These are phyloP conservation scores for Globisporangium perplexum DNA, from an alignment of 352 stramenopile species.

Conservation along the genomic window DNA sequence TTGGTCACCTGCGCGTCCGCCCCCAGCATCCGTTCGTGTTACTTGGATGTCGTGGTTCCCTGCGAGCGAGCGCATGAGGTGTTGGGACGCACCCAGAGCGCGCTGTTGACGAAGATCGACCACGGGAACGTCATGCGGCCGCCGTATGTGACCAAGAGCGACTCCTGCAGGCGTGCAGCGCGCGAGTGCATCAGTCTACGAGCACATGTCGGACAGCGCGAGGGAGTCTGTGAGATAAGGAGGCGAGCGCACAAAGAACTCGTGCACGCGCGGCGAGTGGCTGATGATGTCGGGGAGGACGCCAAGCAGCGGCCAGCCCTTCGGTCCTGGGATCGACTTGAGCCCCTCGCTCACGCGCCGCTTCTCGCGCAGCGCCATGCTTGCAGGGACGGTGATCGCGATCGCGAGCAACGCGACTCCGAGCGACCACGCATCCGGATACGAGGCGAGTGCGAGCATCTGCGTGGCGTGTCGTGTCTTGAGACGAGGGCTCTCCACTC, in stretches of 20 bases:
- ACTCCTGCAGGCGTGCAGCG: neutral
- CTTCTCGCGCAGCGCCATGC: conserved; percentile 4
- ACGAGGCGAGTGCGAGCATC: neutral
- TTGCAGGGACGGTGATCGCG: neutral
- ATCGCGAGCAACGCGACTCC: neutral
- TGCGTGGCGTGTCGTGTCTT: too few relatives aligned
- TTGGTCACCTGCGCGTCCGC: neutral
- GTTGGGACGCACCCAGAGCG: neutral
- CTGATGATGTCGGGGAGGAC: conserved; percentile 8
- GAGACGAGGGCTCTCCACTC: too few relatives aligned
- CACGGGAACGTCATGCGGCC: neutral
- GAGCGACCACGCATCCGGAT: neutral
- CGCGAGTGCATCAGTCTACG: too few relatives aligned
- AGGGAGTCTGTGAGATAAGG: neutral
- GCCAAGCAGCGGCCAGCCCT: conserved; percentile 10
- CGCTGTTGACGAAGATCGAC: neutral
- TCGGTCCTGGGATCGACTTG: conserved; percentile 8
- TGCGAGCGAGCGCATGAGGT: too few relatives aligned
- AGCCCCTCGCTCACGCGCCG: conserved; percentile 12
- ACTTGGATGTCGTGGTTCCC: too few relatives aligned
- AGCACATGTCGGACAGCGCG: too few relatives aligned
- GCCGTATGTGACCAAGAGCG: neutral
- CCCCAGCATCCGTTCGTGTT: too few relatives aligned
- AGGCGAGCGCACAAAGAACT: conserved; percentile 4
- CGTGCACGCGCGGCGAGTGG: conserved; percentile 8